Base-by-base conservation (phyloP, 768 basidiomycete genomes). In the Serendipita sp. region DNA sequence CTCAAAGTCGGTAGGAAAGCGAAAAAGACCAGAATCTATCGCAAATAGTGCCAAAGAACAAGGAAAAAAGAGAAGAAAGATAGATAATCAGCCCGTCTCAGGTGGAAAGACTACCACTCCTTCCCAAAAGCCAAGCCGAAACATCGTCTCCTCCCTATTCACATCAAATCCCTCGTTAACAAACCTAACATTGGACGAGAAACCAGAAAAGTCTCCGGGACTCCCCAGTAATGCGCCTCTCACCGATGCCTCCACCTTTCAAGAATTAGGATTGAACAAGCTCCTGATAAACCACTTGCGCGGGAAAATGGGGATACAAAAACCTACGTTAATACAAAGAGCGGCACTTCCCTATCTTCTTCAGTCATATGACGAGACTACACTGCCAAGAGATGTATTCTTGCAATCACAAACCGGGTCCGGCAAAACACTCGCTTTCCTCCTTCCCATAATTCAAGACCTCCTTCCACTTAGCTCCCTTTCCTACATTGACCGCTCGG, bases 371-470 rank as follows among this genome's bases (percentile, higher is more conserved):
- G 5, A 66, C 71, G 68, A 74, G 32, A 76, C 73, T 67, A 75
- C 74, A 66, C 67, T 69, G 56, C 76, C 76, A 58, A 79, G 88
- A 66, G 92, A 95, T 74, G 82, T 89, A 13, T 94, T 96, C 74
- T 89, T 97, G 65, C 94, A 96, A 74, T 90, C 92, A 11, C 93
- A 97, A 73, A 97, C 95, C 7, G 95, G 95, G 64, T 97, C 94
- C 0, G 95, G 95, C 71, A 98, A 97, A 76, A 97, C 94, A 0
- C 76, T 97, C 28, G 83, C 93, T 2, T 98, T 89, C 77, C 82
- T 98, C 28, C 83, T 98, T 10, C 95, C 95, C 32, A 92, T 98
- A 73, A 82, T 98, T 48, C 91, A 97, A 67, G 92, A 95, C 73
- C 86, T 98, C 63, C 81, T 98, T 41, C 91, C 92, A 0, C 79